These are phyloP conservation scores for Alternaria sp. DNA, from an alignment of 2,329 filamentous ascomycete species.

Conservation along the genomic window DNA sequence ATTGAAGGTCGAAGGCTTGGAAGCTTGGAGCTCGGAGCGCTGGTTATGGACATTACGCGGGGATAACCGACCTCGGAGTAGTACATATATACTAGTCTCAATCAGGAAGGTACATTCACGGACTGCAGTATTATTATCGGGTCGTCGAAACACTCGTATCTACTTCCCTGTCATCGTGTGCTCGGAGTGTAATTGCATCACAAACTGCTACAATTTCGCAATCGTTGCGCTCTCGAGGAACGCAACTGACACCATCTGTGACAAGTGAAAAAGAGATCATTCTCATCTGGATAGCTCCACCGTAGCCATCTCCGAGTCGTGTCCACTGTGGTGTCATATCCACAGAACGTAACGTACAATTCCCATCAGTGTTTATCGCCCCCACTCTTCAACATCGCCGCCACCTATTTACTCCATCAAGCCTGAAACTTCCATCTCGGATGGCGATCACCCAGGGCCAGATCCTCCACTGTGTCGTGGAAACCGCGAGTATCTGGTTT, in stretches of 20 bases:
- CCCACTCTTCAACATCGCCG: neutral
- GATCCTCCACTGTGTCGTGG: constrained; percentile 43
- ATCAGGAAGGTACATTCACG: constrained; percentile 15
- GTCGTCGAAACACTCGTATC: neutral
- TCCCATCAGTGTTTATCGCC: neutral
- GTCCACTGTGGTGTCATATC: neutral
- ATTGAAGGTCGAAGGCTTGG: constrained; percentile 5
- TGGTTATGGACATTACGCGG: constrained; percentile 3
- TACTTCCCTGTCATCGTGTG: neutral
- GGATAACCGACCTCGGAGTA: constrained; percentile 10
- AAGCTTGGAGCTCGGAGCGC: neutral
- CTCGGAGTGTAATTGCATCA: neutral
- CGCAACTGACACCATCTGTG: neutral
- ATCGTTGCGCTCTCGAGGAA: neutral
- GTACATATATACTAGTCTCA: constrained; percentile 2
- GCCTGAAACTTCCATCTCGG: constrained; percentile 48
- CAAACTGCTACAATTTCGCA: neutral
- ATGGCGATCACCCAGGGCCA: constrained; percentile 45
- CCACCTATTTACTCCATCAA: neutral
- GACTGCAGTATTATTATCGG: neutral
- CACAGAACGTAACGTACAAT: neutral
- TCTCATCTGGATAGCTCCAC: neutral
- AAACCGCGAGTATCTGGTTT: constrained; percentile 40
- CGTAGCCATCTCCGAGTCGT: neutral
- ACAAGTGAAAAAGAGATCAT: neutral